Evolutionary conservation across 306 rosid genomes (phyloP), one percentile per base, ranked within the genome.

Genomic region (Fragaria iinumae): DNA sequence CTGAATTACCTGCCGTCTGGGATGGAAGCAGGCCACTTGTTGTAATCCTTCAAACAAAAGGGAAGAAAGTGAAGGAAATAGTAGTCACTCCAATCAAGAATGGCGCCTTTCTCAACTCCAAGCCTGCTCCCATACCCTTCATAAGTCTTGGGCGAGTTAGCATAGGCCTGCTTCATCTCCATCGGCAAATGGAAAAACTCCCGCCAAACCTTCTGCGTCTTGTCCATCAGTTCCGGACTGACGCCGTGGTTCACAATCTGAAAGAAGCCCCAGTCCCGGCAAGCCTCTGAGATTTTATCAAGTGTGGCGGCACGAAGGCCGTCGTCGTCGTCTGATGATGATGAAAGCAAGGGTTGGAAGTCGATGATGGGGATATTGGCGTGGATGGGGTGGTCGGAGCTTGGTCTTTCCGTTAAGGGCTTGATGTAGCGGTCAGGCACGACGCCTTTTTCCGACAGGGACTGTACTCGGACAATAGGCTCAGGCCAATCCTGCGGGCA

Each of bases 81-180:
- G 56, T 93, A 93, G 70, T 93, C 98, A 74, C 96, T 89, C 98
- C 96, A 93, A 71, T 93, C 98, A 62, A 93, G 94, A 85, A 89
- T 81, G 56, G 96, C 96, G n/a, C 90, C 96, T 57, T 85, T 90
- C 39, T 90, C 80, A 21, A 93, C 69, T 1, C 96, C 98, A 17
- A 91, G 87, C 9, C 98, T 87, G 69, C 96, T 91, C 5, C 98
- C 98, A 76, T 93, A 93, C 0, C 98, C 98, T 76, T 93, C 98
- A 44, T 93, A 93, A 16, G 98, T 93, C 67, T 45, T 88, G 0
- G 98, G 98, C 0, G 88, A 88, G 76, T 93, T 93, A 2, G 94
- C 92, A 69, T 89, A 86, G 7, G 57, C 65, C 18, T 90, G 96
- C 59, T 93, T 93, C 43, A 74, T 56, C 57, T 93, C 93, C 85